Evolutionary conservation across 2,329 filamentous ascomycete genomes (phyloP).

Genomic region (Chrysoporthe deuterocubensis): DNA sequence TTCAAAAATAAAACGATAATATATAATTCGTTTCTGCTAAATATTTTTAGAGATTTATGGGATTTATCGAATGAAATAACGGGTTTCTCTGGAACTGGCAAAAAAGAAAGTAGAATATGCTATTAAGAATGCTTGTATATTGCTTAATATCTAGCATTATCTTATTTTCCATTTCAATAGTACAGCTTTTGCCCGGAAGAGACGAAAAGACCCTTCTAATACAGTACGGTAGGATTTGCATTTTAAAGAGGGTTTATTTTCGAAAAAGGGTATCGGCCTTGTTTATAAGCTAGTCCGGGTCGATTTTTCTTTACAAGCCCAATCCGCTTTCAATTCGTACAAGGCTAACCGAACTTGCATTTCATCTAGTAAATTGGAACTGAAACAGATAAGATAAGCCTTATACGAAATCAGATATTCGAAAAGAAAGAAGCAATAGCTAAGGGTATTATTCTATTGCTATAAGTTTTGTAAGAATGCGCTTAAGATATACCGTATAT

Average conservation of each 20-base stretch:
- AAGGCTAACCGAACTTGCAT: too few relatives aligned
- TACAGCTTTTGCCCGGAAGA: not conserved
- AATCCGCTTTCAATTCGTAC: not conserved
- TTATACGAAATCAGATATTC: slow-evolving; percentile 7
- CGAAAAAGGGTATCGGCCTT: not conserved
- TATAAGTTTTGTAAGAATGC: not conserved
- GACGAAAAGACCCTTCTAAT: not conserved
- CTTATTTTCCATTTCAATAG: too few relatives aligned
- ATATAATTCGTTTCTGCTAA: too few relatives aligned
- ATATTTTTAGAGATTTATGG: too few relatives aligned
- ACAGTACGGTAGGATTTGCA: not conserved
- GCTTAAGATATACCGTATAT: slow-evolving; percentile 2
- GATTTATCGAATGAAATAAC: too few relatives aligned
- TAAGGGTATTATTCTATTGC: too few relatives aligned
- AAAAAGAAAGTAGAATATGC: too few relatives aligned
- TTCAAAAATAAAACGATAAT: too few relatives aligned
- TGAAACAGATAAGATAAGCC: not conserved
- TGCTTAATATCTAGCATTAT: too few relatives aligned
- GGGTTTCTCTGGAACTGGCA: too few relatives aligned
- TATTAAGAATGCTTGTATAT: too few relatives aligned
- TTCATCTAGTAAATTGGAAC: not conserved
- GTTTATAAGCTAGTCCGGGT: not conserved
- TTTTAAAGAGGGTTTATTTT: not conserved
- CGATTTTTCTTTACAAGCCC: not conserved
- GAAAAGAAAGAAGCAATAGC: slow-evolving; percentile 1